These are phyloP conservation scores for Beta corolliflora DNA, from an alignment of 179 eudicot species.

Conservation along the genomic window DNA sequence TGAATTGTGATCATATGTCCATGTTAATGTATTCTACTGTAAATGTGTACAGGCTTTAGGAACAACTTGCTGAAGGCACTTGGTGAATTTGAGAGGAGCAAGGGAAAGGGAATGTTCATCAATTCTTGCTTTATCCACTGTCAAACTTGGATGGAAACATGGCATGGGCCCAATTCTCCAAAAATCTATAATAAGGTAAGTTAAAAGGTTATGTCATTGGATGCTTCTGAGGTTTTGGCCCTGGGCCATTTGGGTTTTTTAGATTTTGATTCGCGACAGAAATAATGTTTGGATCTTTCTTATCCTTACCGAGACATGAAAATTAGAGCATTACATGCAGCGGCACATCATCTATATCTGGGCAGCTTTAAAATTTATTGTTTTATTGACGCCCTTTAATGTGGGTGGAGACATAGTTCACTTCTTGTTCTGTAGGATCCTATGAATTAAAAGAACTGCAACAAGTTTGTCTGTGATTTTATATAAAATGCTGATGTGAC, in stretches of 20 bases:
- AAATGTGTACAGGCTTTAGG: slow-evolving; percentile 57
- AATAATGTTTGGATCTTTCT: background rate
- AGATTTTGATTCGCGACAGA: background rate
- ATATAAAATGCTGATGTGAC: background rate
- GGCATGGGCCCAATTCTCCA: slow-evolving; percentile 88
- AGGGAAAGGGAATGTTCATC: slow-evolving; percentile 65
- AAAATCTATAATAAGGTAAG: slow-evolving; percentile 66
- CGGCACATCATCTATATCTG: background rate
- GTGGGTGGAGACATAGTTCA: too few species aligned
- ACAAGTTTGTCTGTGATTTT: background rate
- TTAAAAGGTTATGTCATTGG: background rate
- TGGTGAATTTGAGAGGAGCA: slow-evolving; percentile 45
- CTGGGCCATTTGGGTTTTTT: background rate
- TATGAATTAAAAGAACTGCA: background rate
- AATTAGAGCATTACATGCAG: background rate
- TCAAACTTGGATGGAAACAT: slow-evolving; percentile 74
- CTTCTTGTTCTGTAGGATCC: background rate
- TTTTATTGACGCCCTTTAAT: background rate
- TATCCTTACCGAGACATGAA: background rate
- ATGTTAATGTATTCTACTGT: background rate
- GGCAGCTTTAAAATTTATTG: background rate
- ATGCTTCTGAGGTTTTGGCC: background rate
- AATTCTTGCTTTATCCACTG: slow-evolving; percentile 87
- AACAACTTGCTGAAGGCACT: slow-evolving; percentile 61
- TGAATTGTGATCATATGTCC: too few species aligned